These are phyloP conservation scores for Malus orientalis DNA, from an alignment of 306 rosid genomes.

Conservation along the genomic window DNA sequence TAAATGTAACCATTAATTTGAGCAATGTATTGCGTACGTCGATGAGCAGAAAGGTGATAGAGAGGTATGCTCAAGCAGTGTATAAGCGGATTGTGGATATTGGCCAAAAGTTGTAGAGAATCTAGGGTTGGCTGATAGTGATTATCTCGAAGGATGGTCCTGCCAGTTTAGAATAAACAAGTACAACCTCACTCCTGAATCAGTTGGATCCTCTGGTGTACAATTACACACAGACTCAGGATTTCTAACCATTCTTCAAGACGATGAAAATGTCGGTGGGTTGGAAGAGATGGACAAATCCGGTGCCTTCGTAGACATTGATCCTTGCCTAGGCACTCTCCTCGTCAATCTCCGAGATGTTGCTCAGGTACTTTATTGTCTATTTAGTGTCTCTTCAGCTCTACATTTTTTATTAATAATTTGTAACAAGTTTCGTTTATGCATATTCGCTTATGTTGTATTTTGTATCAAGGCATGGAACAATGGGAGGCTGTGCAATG, in stretches of 20 bases:
- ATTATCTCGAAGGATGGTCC: slow-evolving; percentile 35
- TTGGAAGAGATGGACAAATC: slow-evolving; percentile 42
- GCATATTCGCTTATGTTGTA: background rate
- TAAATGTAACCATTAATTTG: too few species aligned
- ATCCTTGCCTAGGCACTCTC: slow-evolving; percentile 40
- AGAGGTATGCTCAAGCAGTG: slow-evolving; percentile 35
- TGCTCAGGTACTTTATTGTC: slow-evolving; percentile 27
- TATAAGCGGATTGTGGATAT: slow-evolving; percentile 26
- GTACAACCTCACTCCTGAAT: slow-evolving; percentile 42
- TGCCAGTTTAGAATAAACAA: slow-evolving; percentile 55
- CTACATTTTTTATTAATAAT: too few species aligned
- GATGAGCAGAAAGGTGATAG: slow-evolving; percentile 15
- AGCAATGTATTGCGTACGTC: too few species aligned
- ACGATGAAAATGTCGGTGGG: slow-evolving; percentile 58
- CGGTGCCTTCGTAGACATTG: slow-evolving; percentile 27
- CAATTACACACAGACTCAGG: slow-evolving; percentile 49
- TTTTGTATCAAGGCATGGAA: slow-evolving; percentile 35
- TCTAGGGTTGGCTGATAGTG: background rate
- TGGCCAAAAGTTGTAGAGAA: slow-evolving; percentile 39
- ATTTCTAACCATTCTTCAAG: slow-evolving; percentile 55
- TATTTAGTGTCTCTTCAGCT: too few species aligned
- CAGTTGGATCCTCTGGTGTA: slow-evolving; percentile 42
- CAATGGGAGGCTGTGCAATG: slow-evolving; percentile 48
- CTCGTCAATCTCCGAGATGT: slow-evolving; percentile 47
- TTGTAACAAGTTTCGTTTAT: too few species aligned